Base-by-base conservation (phyloP, 2,329 filamentous ascomycete genomes). In the Raffaelea albimanens region DNA sequence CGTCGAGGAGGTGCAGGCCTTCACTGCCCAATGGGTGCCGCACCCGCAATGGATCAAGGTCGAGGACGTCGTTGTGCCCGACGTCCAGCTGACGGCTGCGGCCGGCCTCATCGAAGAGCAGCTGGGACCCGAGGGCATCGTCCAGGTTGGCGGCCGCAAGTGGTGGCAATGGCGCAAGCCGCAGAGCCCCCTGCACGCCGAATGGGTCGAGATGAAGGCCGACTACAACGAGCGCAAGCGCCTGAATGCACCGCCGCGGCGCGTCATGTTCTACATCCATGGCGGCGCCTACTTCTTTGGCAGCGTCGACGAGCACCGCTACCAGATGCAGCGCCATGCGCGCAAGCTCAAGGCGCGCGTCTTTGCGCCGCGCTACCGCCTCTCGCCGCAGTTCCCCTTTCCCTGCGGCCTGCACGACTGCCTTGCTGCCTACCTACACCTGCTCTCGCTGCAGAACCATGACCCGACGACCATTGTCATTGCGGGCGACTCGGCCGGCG, bases 281-380 rank as follows among this genome's bases (percentile, higher is more conserved):
- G 93, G 93, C 14, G 91, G 91, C 7, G 91, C 86, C 19, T 97
- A 95, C 66, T 98, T 83, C 67, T 97, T 98, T 62, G 91, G 93
- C 14, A 94, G 88, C 57, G 83, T 96, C 34, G 90, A 96, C 60
- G 90, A 95, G 64, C 93, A 97, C 69, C 82, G 93, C n/a, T 97
- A 97, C 67, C 91, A 97, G 72, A 82, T 98, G 74, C 93, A 98
- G 65, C 78, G 91, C 43, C 90, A 97, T 73, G 93, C 93, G 23
- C 78, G 93, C 46, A 97, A 97, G 67, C 74, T 98, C 51, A 89
- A 93, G 64, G 91, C 89, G 18, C 77, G 89, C 47, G 85, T 96
- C 8, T 81, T 97, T 63, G 89, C 91, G 21, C 85, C 91, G 5
- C 73, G 81, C 52, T 98, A 97, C 64, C 80, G 93, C 38, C 73